Evolutionary conservation across 1,284 basidiomycete species (phyloP).

Genomic region (Melanopsichium pennsylvanicum): DNA sequence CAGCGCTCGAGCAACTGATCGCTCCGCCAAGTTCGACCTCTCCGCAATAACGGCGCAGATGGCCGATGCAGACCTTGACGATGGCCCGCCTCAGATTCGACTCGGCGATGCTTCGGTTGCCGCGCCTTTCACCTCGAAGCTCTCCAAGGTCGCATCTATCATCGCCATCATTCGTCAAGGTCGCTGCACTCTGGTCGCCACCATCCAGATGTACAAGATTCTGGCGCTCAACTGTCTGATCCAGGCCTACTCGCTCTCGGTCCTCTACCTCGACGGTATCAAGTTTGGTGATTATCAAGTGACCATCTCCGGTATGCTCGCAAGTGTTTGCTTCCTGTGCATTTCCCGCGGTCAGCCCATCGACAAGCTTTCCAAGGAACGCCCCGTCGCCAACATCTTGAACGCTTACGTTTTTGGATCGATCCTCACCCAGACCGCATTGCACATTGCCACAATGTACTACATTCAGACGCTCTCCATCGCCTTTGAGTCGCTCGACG

Average conservation of each 20-base stretch:
- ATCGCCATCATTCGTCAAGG: constrained; percentile 63
- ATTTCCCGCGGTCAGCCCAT: constrained; percentile 62
- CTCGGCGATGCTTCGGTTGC: constrained; percentile 64
- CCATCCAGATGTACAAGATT: constrained; percentile 66
- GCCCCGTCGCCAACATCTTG: constrained; percentile 61
- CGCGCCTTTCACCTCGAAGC: constrained; percentile 64
- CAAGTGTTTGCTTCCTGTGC: constrained; percentile 62
- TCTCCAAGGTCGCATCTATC: constrained; percentile 55
- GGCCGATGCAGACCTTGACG: constrained; percentile 60
- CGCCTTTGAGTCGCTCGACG: constrained; percentile 49
- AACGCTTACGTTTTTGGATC: constrained; percentile 61
- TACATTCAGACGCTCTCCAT: constrained; percentile 53
- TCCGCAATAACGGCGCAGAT: constrained; percentile 58
- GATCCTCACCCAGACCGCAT: constrained; percentile 60
- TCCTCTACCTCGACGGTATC: constrained; percentile 63
- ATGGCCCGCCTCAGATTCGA: constrained; percentile 65
- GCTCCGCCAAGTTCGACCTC: constrained; percentile 60
- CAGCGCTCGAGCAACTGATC: constrained; percentile 45
- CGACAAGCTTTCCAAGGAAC: constrained; percentile 58
- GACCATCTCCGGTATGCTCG: constrained; percentile 61
- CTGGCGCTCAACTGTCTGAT: constrained; percentile 65
- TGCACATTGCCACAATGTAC: constrained; percentile 62
- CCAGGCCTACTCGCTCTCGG: constrained; percentile 61
- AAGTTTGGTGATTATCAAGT: constrained; percentile 65
- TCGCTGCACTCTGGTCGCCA: constrained; percentile 63